phyloP scores from a whole-genome alignment of 176 grass and related monocot species.

The Hordeum vulgare region DNA sequence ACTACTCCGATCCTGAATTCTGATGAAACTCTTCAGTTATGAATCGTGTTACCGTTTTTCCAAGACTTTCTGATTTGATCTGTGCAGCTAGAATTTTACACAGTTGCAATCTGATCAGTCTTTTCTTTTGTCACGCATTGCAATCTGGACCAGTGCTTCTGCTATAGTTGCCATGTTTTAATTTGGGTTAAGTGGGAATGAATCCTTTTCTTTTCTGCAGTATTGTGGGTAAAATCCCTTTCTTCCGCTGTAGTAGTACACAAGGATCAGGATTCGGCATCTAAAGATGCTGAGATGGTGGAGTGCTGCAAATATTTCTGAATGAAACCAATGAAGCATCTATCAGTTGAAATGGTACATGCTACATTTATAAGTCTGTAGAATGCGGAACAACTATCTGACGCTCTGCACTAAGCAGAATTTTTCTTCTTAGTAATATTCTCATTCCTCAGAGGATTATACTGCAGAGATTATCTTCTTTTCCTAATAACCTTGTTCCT shows the following conservation, averaged over 20 bases:
- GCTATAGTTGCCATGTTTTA: not conserved
- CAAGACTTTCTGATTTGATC: not conserved
- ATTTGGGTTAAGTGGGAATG: not conserved
- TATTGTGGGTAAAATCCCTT: too few species aligned
- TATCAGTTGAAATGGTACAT: conserved; percentile 1
- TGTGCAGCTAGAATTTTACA: not conserved
- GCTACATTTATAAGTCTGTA: not conserved
- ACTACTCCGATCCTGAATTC: not conserved
- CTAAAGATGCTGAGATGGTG: not conserved
- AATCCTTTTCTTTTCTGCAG: not conserved
- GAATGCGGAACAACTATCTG: not conserved
- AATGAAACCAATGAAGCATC: conserved; percentile 2
- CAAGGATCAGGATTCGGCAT: not conserved
- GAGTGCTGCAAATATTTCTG: not conserved
- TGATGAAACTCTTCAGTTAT: not conserved
- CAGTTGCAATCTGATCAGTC: not conserved
- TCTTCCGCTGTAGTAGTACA: too few species aligned
- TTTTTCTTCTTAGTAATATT: conserved; percentile 4
- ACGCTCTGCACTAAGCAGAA: not conserved
- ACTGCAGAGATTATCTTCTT: not conserved
- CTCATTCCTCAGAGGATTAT: conserved; percentile 22
- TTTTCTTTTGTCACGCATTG: not conserved
- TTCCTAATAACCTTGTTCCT: not conserved
- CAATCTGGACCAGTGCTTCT: not conserved
- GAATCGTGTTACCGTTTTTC: not conserved